Evolutionary conservation across 345 rosid species (phyloP).

Genomic region (Nasturtium officinale): DNA sequence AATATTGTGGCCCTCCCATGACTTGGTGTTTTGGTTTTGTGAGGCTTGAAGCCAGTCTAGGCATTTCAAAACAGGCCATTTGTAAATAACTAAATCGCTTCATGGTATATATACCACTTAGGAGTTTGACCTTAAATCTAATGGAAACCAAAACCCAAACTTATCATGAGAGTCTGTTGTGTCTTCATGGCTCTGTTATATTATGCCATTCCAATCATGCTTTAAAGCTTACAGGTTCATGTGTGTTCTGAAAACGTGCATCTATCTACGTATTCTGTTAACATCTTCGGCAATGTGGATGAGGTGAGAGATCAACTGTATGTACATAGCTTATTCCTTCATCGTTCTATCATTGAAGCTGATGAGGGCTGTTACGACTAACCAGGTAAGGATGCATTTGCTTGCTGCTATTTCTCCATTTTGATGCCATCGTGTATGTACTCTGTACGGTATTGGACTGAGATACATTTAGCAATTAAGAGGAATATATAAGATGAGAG

Average conservation of each 20-base stretch:
- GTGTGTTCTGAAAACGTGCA: neutral
- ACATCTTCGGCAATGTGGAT: slow-evolving; percentile 14
- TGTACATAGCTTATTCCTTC: slow-evolving; percentile 1
- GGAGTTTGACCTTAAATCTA: slow-evolving; percentile 22
- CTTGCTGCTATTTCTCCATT: no score
- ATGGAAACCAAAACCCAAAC: no score
- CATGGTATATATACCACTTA: slow-evolving; percentile 32
- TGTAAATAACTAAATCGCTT: slow-evolving; percentile 32
- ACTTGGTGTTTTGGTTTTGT: slow-evolving; percentile 30
- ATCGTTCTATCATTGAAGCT: neutral
- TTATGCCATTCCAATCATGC: neutral
- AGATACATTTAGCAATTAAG: neutral
- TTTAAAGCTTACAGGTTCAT: neutral
- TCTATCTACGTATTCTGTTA: neutral
- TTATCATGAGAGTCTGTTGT: no score
- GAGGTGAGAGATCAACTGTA: slow-evolving; percentile 11
- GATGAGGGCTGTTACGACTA: slow-evolving; percentile 1
- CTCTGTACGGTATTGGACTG: neutral
- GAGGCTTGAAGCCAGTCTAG: slow-evolving; percentile 34
- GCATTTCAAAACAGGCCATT: slow-evolving; percentile 13
- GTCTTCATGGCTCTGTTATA: slow-evolving; percentile 8
- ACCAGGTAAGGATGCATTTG: no score
- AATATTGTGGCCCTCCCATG: slow-evolving; percentile 30
- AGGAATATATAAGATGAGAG: neutral
- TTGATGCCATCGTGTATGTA: neutral